Evolutionary conservation across 257 asterid species (phyloP), one percentile per base, ranked within the genome.

Genomic region (Salvia rosmarinus): DNA sequence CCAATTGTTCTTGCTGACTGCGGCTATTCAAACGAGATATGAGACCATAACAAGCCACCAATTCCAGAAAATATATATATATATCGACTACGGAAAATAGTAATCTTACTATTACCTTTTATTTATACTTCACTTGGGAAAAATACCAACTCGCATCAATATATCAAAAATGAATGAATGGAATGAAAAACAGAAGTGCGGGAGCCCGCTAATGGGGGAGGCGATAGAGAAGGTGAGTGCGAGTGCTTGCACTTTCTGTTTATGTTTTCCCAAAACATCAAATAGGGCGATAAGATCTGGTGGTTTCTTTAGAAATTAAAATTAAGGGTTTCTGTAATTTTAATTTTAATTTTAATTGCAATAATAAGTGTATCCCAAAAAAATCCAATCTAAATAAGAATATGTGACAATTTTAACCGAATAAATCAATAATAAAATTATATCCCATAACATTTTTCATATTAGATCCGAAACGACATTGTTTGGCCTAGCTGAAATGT

Each of bases 191-290:
- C 68, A 64, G 66, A 58, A 60, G 74, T 77, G 74, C 71, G 77
- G 77, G 77, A 54, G 73, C 79, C 86, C 83, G 77, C 66, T 55
- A 75, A 82, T 67, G 13, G 73, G 75, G 86, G 77, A 72, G 69
- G 79, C 70, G 83, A 77, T 57, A 25, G 80, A 73, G 83, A 56
- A 72, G 76, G 75, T 32, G 81, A 51, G 64, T 62, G 23, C 44
- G 51, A 13, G 5, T 62, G 47, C 58, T 64, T 62, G 52, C 40
- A 32, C 3, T 56, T 76, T 52, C 37, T 34, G 28, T 59, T 9
- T 28, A 42, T 46, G 54, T 61, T 39, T 16, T 20, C 56, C 37
- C 57, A 17, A 66, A 1, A 5, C 25, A 14, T 47, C 2, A 3
- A 47, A 34, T 5, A 35, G 55, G 32, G 54, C 76, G 70, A 72